Percentiles rank a stretch among this genome's conserved stretches.
These are phyloP conservation scores for Cucumis cinereus DNA, from an alignment of 306 rosid genomes.

Conservation along the genomic window DNA sequence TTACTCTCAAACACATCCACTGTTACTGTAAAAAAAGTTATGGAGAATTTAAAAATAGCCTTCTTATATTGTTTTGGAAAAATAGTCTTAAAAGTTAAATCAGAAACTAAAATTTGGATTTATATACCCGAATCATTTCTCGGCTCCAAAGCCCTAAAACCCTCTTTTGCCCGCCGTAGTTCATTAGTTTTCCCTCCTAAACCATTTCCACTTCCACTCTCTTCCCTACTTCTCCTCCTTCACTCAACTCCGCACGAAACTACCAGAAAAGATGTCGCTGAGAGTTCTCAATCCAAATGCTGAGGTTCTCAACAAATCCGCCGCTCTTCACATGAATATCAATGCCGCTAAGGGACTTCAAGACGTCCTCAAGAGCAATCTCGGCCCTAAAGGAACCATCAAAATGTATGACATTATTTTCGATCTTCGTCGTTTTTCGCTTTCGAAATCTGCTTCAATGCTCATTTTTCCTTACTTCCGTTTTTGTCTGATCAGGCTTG, in stretches of 20 bases:
- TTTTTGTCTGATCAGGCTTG: constrained; percentile 42
- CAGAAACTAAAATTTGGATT: not conserved
- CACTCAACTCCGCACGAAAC: not conserved
- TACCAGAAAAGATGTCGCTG: constrained; percentile 45
- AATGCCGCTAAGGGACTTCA: constrained; percentile 95
- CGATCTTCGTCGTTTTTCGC: not conserved
- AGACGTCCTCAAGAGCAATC: constrained; percentile 85
- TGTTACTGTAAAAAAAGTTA: no score
- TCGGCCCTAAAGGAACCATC: constrained; percentile 97
- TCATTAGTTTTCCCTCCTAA: not conserved
- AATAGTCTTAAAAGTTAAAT: not conserved
- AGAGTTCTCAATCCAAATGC: constrained; percentile 82
- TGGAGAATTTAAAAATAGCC: not conserved
- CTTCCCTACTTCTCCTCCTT: not conserved
- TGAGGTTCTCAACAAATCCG: constrained; percentile 94
- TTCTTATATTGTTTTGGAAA: not conserved
- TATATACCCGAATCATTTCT: not conserved
- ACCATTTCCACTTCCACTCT: not conserved
- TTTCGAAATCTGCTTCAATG: not conserved
- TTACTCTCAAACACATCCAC: no score
- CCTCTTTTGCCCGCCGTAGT: not conserved
- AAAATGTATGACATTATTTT: constrained; percentile 34
- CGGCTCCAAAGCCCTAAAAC: not conserved
- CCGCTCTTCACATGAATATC: constrained; percentile 92
- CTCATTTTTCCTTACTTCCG: not conserved